Base-by-base conservation (phyloP, 2,329 filamentous ascomycete species). In the Fusarium sp. region DNA sequence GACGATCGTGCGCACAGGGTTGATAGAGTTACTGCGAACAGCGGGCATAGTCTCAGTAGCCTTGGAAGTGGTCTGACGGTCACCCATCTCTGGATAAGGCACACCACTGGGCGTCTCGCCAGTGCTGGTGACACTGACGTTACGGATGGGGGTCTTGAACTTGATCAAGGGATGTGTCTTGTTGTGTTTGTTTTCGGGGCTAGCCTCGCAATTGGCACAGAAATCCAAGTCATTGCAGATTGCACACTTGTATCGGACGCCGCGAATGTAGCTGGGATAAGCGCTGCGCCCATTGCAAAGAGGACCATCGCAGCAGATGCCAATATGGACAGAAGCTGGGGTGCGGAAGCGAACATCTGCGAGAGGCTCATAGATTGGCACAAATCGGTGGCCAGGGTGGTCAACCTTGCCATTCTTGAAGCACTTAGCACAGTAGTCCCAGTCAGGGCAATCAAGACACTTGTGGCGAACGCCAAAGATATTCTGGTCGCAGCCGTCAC, bases 101-200 rank as follows among this genome's bases (percentile, higher is more conserved):
- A 88, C 84, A 51, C 91, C 91, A 71, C 89, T 83, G 62, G 86
- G 86, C 73, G 93, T 89, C 80, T 97, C 93, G 54, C 91, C 91
- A 68, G 91, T 85, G 10, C 95, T 98, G 50, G 89, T 94, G 53
- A 99, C 92, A 66, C 88, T 94, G 36, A 97, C 92, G 72, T 92
- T 91, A 71, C 93, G 92, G 49, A 99, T 91, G 11, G 95, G 92
- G 4, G 92, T 97, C 86, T 93, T 97, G 84, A 99, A 94, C 83
- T 97, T 97, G 84, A 99, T 94, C 73, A 99, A 84, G 30, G 96
- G 96, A 75, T 99, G 96, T n/a, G 94, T 97, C 80, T 89, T 90
- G 84, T 98, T 97, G 84, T 99, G 96, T 23, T 83, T 84, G 79
- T 97, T 95, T 69, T 85, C 84, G 9, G 96, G 96, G 74, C 89